Evolutionary conservation across 1,284 basidiomycete genomes (phyloP).

Genomic region (Apiotrichum veenhuisii): DNA sequence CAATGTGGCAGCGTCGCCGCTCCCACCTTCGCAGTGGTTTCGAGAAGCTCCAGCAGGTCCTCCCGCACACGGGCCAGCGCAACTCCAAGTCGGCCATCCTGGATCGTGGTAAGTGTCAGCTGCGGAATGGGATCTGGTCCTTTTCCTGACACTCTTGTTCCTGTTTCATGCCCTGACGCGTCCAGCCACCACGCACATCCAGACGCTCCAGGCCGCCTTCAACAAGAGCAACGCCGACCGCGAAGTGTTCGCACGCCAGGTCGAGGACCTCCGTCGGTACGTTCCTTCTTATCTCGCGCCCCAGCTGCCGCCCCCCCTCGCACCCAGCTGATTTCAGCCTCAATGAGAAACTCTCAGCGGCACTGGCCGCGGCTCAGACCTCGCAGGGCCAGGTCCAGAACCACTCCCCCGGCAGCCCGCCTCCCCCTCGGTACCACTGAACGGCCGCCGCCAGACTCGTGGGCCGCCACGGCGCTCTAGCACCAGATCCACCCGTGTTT

Average conservation of each 20-base stretch:
- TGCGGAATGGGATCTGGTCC: background rate
- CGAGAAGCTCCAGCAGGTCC: slow-evolving; percentile 73
- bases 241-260: slow-evolving; percentile 9
- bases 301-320: too few relatives aligned
- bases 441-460: background rate
- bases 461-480: too few relatives aligned
- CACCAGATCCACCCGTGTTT: too few relatives aligned
- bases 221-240: slow-evolving; percentile 20
- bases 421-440: background rate
- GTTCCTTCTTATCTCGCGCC: background rate
- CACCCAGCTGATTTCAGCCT: background rate
- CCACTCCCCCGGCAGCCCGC: too few relatives aligned
- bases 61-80: slow-evolving; percentile 80
- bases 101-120: slow-evolving; percentile 70
- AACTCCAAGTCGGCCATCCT: slow-evolving; percentile 79
- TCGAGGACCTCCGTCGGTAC: background rate
- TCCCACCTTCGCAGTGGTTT: slow-evolving; percentile 84
- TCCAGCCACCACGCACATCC: slow-evolving; percentile 34
- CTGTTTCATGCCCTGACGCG: background rate
- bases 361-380: background rate
- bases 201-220: slow-evolving; percentile 27
- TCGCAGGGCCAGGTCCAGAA: background rate
- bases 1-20: slow-evolving; percentile 77
- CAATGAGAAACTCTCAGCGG: background rate
- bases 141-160: background rate